Conservation (phyloP, 805 yeast species). For the Torulaspora indica region DNA sequence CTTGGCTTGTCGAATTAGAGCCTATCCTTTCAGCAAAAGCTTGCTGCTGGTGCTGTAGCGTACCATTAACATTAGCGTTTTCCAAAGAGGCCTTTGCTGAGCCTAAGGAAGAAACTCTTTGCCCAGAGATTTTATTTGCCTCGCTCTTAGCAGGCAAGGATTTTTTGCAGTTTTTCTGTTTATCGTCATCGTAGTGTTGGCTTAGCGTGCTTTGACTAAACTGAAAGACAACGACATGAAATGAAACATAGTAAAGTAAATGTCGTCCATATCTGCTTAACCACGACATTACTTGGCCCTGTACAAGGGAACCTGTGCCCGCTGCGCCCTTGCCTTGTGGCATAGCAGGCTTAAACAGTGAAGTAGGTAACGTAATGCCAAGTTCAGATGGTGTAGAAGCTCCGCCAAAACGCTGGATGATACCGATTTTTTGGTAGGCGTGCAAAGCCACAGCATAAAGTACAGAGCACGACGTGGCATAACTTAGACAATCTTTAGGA, state of each 20-base stretch:
- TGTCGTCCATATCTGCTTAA: slow-evolving; percentile 18
- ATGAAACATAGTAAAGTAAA: slow-evolving; percentile 26
- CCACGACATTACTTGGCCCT: slow-evolving; percentile 3
- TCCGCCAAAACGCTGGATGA: slow-evolving; percentile 6
- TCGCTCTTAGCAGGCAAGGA: slow-evolving; percentile 7
- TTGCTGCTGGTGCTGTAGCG: neutral
- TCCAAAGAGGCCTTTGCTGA: slow-evolving; percentile 5
- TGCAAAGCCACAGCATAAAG: slow-evolving; percentile 26
- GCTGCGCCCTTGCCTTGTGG: neutral
- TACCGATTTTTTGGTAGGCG: slow-evolving; percentile 11
- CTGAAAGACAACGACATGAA: slow-evolving; percentile 30
- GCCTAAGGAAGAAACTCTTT: slow-evolving; percentile 9
- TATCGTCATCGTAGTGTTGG: slow-evolving; percentile 13
- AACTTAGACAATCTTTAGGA: slow-evolving; percentile 28
- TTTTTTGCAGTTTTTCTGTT: slow-evolving; percentile 8
- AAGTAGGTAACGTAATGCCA: neutral
- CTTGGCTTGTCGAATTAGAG: neutral
- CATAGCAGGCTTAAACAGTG: neutral
- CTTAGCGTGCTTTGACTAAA: slow-evolving; percentile 17
- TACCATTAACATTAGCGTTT: neutral
- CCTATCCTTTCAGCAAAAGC: neutral
- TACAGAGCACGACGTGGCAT: slow-evolving; percentile 31
- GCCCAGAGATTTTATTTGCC: slow-evolving; percentile 1
- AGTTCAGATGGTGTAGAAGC: neutral
- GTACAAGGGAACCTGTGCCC: neutral